Conservation (phyloP, 2,329 filamentous ascomycete species). For the Penicillium sumatraense region DNA sequence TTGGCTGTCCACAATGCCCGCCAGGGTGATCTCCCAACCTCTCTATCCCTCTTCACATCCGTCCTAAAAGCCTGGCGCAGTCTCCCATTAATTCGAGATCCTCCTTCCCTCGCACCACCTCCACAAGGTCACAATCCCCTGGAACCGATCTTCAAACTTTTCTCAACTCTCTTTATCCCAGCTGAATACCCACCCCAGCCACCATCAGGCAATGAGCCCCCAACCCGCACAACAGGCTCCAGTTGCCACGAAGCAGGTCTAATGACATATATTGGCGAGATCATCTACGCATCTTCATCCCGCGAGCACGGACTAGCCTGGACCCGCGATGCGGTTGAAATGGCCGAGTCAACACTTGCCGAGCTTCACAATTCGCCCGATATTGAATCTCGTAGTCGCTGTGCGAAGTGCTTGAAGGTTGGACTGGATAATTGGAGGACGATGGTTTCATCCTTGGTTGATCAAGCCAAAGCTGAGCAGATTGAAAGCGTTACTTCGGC, state of each 20-base stretch:
- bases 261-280: slow-evolving; percentile 91
- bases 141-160: slow-evolving; percentile 39
- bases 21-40: slow-evolving; percentile 66
- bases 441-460: slow-evolving; percentile 74
- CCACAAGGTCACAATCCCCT: slow-evolving; percentile 32
- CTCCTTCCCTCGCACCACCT: slow-evolving; percentile 30
- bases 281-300: slow-evolving; percentile 74
- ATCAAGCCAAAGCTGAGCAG: slow-evolving; percentile 42
- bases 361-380: slow-evolving; percentile 38
- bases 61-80: slow-evolving; percentile 75
- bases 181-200: slow-evolving; percentile 71
- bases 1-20: slow-evolving; percentile 79
- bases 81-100: slow-evolving; percentile 51
- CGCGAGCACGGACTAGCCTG: slow-evolving; percentile 77
- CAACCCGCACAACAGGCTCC: slow-evolving; percentile 67
- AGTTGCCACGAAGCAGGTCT: slow-evolving; percentile 84
- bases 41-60: slow-evolving; percentile 84
- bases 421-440: slow-evolving; percentile 80
- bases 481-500: slow-evolving; percentile 39
- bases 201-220: slow-evolving; percentile 69
- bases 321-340: slow-evolving; percentile 85
- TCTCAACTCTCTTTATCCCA: slow-evolving; percentile 56
- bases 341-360: slow-evolving; percentile 69
- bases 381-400: slow-evolving; percentile 60
- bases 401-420: slow-evolving; percentile 75